A percentile compares a stretch with the other conserved stretches of the same genome.
These are phyloP conservation scores for Dictyostelium purpureum DNA, from an alignment of 78 protist genomes.

Conservation along the genomic window DNA sequence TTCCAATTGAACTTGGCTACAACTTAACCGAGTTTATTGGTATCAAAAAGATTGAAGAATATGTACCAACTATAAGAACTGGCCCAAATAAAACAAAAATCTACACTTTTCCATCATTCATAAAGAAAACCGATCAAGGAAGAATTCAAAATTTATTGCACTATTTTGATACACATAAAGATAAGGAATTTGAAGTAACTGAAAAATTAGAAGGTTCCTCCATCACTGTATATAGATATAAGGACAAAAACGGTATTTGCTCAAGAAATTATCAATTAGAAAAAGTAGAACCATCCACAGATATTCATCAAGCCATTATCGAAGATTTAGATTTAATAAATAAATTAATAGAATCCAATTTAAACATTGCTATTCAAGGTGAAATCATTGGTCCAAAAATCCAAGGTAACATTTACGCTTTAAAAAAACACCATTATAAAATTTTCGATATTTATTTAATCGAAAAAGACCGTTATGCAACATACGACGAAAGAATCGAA, in stretches of 20 bases:
- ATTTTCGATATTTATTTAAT: conserved; percentile 66
- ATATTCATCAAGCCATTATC: neutral
- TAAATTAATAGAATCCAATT: neutral
- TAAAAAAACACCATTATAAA: neutral
- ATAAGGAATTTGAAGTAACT: conserved; percentile 74
- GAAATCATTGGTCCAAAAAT: conserved; percentile 84
- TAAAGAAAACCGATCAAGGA: conserved; percentile 73
- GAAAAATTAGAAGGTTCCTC: conserved; percentile 87
- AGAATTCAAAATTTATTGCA: conserved; percentile 74
- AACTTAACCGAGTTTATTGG: conserved; percentile 75
- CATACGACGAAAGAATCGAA: conserved; percentile 48
- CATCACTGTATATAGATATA: conserved; percentile 29
- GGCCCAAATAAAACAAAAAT: neutral
- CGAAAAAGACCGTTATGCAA: conserved; percentile 45
- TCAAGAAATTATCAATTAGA: conserved; percentile 63
- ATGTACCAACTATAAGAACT: neutral
- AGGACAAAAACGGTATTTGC: conserved; percentile 42
- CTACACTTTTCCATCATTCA: conserved; percentile 54
- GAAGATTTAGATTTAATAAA: conserved; percentile 15
- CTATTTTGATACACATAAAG: neutral
- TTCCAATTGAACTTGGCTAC: conserved; percentile 21
- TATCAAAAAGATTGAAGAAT: conserved; percentile 50
- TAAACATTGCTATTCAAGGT: conserved; percentile 83
- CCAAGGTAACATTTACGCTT: conserved; percentile 70
- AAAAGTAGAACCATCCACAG: neutral